Percentiles rank a stretch among this genome's conserved stretches.
phyloP scores from a whole-genome alignment of 108 stramenopile genomes.

The Epithemia pelagica region DNA sequence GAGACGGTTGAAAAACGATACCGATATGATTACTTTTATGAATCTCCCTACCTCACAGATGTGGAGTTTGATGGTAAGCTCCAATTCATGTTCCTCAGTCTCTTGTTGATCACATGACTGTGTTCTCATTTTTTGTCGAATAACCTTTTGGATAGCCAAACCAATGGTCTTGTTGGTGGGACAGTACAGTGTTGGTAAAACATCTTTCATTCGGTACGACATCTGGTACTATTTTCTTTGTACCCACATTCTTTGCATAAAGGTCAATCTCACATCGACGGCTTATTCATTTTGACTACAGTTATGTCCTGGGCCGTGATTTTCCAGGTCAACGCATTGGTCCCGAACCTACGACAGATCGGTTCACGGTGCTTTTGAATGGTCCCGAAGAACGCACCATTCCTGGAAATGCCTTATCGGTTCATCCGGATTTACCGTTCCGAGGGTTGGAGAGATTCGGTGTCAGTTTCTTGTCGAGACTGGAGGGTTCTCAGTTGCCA shows the following conservation, averaged over 20 bases:
- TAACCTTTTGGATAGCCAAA: slow-evolving; percentile 51
- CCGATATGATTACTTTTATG: slow-evolving; percentile 81
- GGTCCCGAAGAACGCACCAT: slow-evolving; percentile 94
- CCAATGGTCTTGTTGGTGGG: slow-evolving; percentile 95
- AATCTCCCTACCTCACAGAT: slow-evolving; percentile 76
- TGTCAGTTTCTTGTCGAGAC: slow-evolving; percentile 90
- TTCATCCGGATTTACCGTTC: slow-evolving; percentile 94
- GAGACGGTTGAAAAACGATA: slow-evolving; percentile 78
- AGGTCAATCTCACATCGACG: not conserved
- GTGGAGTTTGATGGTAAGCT: slow-evolving; percentile 82
- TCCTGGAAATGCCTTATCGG: slow-evolving; percentile 97
- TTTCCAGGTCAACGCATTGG: slow-evolving; percentile 93
- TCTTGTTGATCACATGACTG: not conserved
- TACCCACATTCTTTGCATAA: not conserved
- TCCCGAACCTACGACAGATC: slow-evolving; percentile 97
- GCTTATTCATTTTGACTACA: slow-evolving; percentile 36
- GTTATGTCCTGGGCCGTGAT: slow-evolving; percentile 80
- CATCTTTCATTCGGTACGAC: slow-evolving; percentile 39
- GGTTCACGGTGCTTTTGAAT: slow-evolving; percentile 93
- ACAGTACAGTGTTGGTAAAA: slow-evolving; percentile 97
- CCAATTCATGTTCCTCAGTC: not conserved
- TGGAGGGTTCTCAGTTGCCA: slow-evolving; percentile 89
- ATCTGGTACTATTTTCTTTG: not conserved
- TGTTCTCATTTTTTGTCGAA: not conserved
- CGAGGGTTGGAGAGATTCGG: slow-evolving; percentile 92